A percentile compares a stretch with the other conserved stretches of the same genome.
phyloP scores from a whole-genome alignment of 2,329 filamentous ascomycete species.

The Akanthomyces dipterigenus region DNA sequence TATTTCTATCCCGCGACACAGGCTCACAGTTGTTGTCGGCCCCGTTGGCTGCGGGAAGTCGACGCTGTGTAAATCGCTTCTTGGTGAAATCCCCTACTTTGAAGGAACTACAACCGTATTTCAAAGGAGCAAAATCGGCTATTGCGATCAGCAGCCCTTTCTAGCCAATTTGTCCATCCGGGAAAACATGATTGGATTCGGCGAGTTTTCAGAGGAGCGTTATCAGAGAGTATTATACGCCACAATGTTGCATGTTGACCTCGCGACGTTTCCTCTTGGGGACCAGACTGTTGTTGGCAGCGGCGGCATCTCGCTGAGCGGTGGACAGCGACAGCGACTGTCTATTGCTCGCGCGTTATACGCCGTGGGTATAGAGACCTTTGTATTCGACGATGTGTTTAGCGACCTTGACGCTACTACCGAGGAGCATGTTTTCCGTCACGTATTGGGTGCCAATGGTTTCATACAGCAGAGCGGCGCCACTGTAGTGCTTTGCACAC shows the following conservation, averaged over 20 bases:
- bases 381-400: slow-evolving; percentile 30
- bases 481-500: slow-evolving; percentile 31
- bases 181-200: slow-evolving; percentile 19
- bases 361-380: slow-evolving; percentile 16
- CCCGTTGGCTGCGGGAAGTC: slow-evolving; percentile 36
- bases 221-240: slow-evolving; percentile 18
- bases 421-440: slow-evolving; percentile 25
- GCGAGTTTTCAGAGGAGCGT: slow-evolving; percentile 13
- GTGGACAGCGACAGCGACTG: slow-evolving; percentile 20
- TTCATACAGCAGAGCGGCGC: slow-evolving; percentile 18
- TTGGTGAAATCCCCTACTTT: slow-evolving; percentile 14
- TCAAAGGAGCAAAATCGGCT: slow-evolving; percentile 13
- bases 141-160: slow-evolving; percentile 21
- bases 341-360: slow-evolving; percentile 29
- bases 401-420: slow-evolving; percentile 29
- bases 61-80: slow-evolving; percentile 29
- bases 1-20: slow-evolving; percentile 22
- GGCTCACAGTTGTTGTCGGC: slow-evolving; percentile 32
- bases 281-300: slow-evolving; percentile 26
- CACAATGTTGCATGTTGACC: slow-evolving; percentile 17
- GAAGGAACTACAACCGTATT: slow-evolving; percentile 7
- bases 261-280: slow-evolving; percentile 19
- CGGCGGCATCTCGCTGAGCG: slow-evolving; percentile 25
- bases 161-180: slow-evolving; percentile 18
- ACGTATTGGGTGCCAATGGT: slow-evolving; percentile 23